phyloP scores from a whole-genome alignment of 768 basidiomycete genomes.

The Lentinus tigrinus region DNA sequence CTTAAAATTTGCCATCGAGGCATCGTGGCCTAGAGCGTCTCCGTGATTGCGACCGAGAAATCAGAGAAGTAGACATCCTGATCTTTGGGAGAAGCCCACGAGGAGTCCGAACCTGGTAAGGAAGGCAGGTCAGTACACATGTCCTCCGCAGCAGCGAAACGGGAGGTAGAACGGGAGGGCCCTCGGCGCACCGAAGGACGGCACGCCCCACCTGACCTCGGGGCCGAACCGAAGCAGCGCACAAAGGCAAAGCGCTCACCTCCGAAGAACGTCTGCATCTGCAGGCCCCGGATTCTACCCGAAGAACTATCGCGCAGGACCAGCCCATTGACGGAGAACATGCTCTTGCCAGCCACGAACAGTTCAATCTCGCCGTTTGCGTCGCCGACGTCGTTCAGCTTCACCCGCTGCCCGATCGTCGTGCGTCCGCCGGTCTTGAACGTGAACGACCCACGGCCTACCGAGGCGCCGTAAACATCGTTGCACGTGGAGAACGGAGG shows the following conservation, averaged over 20 bases:
- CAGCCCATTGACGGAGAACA: constrained; percentile 55
- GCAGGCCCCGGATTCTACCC: constrained; percentile 65
- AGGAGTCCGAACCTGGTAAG: constrained; percentile 40
- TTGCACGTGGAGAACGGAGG: constrained; percentile 56
- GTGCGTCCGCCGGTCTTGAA: constrained; percentile 67
- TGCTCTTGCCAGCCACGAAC: constrained; percentile 62
- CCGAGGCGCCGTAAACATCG: constrained; percentile 60
- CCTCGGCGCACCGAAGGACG: neutral
- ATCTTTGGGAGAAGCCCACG: constrained; percentile 59
- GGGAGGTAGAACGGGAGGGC: neutral
- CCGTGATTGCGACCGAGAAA: constrained; percentile 62
- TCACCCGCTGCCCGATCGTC: constrained; percentile 64
- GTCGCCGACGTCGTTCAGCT: constrained; percentile 68
- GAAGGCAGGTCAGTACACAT: constrained; percentile 4
- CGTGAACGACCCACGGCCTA: constrained; percentile 67
- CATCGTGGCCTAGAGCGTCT: constrained; percentile 35
- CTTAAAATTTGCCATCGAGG: neutral
- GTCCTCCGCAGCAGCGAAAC: constrained; percentile 7
- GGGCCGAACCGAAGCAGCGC: neutral
- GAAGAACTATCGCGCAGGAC: constrained; percentile 48
- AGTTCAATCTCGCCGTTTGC: constrained; percentile 73
- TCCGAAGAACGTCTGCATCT: constrained; percentile 81
- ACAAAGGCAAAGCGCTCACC: constrained; percentile 35
- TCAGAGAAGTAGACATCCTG: constrained; percentile 68
- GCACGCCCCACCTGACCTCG: constrained; percentile 3